Conservation (phyloP, 1,284 basidiomycete genomes). For the Agroathelia rolfsii region DNA sequence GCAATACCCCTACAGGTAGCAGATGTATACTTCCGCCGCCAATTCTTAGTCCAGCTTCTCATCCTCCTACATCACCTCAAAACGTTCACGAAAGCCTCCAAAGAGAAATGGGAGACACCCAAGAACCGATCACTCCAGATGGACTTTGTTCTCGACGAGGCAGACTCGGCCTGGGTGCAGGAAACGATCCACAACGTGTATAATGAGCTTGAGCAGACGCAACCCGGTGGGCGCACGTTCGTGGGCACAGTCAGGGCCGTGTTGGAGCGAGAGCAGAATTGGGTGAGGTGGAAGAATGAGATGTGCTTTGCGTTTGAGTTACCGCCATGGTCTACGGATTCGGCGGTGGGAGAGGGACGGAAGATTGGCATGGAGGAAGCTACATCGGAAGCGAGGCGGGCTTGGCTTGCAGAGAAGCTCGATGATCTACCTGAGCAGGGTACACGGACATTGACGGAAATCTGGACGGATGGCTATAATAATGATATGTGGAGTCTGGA, state of each 20-base stretch:
- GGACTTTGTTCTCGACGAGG: constrained; percentile 62
- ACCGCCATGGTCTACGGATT: constrained; percentile 52
- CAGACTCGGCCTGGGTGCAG: constrained; percentile 65
- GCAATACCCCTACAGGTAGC: constrained; percentile 47
- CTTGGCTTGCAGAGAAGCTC: too few species aligned
- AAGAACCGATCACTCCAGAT: constrained; percentile 69
- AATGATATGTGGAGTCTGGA: constrained; percentile 51
- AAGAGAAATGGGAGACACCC: constrained; percentile 47
- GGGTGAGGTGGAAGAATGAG: constrained; percentile 80
- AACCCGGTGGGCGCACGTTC: constrained; percentile 65
- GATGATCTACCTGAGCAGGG: constrained; percentile 47
- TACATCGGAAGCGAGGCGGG: constrained; percentile 39
- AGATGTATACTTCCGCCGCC: constrained; percentile 84
- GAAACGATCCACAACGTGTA: constrained; percentile 53
- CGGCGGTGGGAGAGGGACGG: constrained; percentile 33
- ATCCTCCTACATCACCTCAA: constrained; percentile 77
- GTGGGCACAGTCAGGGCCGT: constrained; percentile 62
- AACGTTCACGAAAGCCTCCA: constrained; percentile 63
- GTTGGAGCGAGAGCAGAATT: constrained; percentile 74
- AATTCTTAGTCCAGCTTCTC: constrained; percentile 80
- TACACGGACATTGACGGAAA: constrained; percentile 59
- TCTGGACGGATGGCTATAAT: constrained; percentile 74
- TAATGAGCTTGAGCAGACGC: constrained; percentile 65
- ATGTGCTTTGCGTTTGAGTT: constrained; percentile 69
- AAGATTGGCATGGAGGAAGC: constrained; percentile 52